Percentiles rank a stretch among this genome's conserved stretches.
Evolutionary conservation across 2,329 filamentous ascomycete genomes (phyloP).

Genomic region (Ophiostoma ips): DNA sequence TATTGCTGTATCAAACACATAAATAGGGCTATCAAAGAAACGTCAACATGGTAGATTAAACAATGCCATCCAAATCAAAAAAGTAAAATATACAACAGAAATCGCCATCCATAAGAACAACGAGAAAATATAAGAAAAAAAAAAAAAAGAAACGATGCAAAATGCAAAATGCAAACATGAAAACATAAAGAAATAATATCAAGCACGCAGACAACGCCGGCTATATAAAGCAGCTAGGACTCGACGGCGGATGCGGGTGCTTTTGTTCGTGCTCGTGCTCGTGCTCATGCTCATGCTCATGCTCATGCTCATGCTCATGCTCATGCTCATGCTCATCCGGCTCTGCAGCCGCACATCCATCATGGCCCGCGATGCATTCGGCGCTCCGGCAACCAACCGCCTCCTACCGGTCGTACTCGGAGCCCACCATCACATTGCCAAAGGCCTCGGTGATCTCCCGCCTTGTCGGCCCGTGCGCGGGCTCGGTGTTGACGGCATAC

Average conservation of each 20-base stretch:
- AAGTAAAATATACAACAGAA: not conserved
- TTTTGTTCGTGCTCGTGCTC: not conserved
- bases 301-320: not conserved
- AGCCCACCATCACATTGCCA: constrained; percentile 38
- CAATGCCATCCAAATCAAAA: not conserved
- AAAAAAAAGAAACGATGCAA: not conserved
- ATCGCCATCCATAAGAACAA: not conserved
- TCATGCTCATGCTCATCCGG: not conserved
- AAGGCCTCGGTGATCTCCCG: constrained; percentile 42
- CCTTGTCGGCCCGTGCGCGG: constrained; percentile 27
- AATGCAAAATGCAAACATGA: not conserved
- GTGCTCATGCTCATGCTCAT: not conserved
- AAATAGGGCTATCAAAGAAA: no score
- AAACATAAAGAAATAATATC: not conserved
- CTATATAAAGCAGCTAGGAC: constrained; percentile 10
- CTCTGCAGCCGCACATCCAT: not conserved
- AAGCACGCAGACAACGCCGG: not conserved
- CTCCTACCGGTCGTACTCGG: constrained; percentile 8
- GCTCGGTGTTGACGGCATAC: constrained; percentile 26
- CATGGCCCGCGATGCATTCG: not conserved
- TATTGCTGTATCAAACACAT: no score
- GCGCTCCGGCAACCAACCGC: not conserved
- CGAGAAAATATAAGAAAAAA: no score
- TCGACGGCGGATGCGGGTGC: constrained; percentile 2
- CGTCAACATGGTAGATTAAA: not conserved